These are phyloP conservation scores for Fraxinus dipetala DNA, from an alignment of 305 asterid species.

Conservation along the genomic window DNA sequence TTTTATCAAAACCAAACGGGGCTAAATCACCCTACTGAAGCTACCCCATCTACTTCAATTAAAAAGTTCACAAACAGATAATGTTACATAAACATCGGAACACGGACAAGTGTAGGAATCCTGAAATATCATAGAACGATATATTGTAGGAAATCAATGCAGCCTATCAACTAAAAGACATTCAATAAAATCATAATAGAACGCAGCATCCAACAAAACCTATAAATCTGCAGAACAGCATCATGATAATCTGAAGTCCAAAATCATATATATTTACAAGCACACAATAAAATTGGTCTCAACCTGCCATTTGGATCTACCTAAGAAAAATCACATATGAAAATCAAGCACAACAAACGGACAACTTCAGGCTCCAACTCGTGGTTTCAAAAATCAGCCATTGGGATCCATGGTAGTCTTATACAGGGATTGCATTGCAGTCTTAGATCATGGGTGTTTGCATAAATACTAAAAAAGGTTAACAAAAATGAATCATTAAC, in stretches of 20 bases:
- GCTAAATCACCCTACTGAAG: background rate
- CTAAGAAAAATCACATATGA: background rate
- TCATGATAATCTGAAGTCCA: background rate
- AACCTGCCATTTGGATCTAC: background rate
- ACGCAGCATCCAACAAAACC: background rate
- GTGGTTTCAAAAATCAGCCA: background rate
- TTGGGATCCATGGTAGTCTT: background rate
- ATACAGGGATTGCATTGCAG: background rate
- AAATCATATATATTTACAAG: background rate
- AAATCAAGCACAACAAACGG: background rate
- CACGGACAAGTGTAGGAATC: background rate
- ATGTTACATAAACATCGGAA: background rate
- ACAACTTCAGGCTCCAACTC: background rate
- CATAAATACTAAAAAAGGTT: background rate
- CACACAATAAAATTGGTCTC: background rate
- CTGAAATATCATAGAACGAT: background rate
- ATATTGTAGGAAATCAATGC: background rate
- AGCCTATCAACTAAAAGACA: background rate
- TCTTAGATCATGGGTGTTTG: background rate
- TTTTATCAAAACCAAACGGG: background rate
- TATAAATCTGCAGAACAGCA: background rate
- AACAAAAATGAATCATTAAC: conserved; percentile 1
- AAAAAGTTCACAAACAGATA: background rate
- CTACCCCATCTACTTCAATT: background rate
- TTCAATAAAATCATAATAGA: background rate